Evolutionary conservation across 2,329 filamentous ascomycete species (phyloP).

Genomic region (Gaeumannomyces sp.): DNA sequence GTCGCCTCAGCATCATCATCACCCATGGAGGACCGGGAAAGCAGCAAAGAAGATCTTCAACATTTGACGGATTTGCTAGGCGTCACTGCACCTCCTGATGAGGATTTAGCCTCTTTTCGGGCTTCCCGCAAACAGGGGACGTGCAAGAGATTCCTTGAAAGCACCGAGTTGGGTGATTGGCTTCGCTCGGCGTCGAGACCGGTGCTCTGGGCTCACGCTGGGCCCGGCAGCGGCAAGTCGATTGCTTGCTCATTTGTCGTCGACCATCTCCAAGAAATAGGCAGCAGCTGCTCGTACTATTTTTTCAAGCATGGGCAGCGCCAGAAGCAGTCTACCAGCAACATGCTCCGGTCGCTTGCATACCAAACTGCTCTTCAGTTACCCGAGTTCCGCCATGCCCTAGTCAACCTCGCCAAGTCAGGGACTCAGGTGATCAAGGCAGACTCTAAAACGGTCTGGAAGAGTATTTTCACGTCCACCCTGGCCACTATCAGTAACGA

Average conservation of each 20-base stretch:
- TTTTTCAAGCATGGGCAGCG: slow-evolving; percentile 21
- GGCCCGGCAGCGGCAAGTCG: not conserved
- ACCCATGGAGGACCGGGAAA: not conserved
- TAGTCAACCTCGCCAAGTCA: slow-evolving; percentile 18
- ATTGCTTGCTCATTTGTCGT: not conserved
- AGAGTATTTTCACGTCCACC: slow-evolving; percentile 15
- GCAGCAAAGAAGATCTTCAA: slow-evolving; percentile 6
- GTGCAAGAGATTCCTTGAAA: slow-evolving; percentile 12
- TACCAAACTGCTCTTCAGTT: slow-evolving; percentile 23
- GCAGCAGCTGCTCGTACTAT: slow-evolving; percentile 15
- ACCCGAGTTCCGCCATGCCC: slow-evolving; percentile 15
- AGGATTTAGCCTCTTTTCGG: slow-evolving; percentile 11
- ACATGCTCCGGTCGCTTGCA: slow-evolving; percentile 25
- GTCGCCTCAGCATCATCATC: not conserved
- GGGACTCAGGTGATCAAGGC: slow-evolving; percentile 11
- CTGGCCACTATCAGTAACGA: slow-evolving; percentile 13
- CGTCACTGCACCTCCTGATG: slow-evolving; percentile 8
- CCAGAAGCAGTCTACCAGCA: slow-evolving; percentile 17
- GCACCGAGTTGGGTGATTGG: slow-evolving; percentile 10
- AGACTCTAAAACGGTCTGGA: not conserved
- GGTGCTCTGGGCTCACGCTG: not conserved
- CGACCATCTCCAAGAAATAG: not conserved
- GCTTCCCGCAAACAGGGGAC: slow-evolving; percentile 12
- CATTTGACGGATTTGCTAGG: slow-evolving; percentile 3
- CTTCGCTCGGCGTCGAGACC: not conserved